A percentile compares a stretch with the other conserved stretches of the same genome.
Evolutionary conservation across 768 basidiomycete genomes (phyloP).

Genomic region (Cantharellus anzutake): DNA sequence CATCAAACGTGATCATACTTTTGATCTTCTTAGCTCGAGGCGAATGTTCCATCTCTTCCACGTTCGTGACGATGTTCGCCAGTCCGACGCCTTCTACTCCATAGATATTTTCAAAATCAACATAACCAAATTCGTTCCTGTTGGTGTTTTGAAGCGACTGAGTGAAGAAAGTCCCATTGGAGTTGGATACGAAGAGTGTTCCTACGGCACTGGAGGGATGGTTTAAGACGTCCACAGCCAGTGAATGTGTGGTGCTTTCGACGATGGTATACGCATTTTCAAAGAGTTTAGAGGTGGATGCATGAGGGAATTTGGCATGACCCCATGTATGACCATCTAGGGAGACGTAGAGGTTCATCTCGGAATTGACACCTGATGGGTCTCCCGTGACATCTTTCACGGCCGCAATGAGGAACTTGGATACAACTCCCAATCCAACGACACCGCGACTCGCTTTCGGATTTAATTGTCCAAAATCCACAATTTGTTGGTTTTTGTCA

Average conservation of each 20-base stretch:
- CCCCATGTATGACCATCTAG: constrained; percentile 74
- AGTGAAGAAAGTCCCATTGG: constrained; percentile 90
- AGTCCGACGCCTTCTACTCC: constrained; percentile 83
- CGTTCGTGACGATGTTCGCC: constrained; percentile 72
- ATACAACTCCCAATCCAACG: constrained; percentile 82
- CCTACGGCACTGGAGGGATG: constrained; percentile 40
- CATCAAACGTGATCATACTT: constrained; percentile 42
- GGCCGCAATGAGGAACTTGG: constrained; percentile 84
- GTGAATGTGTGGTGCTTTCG: constrained; percentile 81
- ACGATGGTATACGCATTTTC: constrained; percentile 96
- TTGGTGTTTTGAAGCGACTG: constrained; percentile 85
- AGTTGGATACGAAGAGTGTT: constrained; percentile 88
- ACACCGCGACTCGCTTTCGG: constrained; percentile 74
- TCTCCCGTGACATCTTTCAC: constrained; percentile 33
- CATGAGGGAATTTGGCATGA: constrained; percentile 83
- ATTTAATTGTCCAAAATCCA: constrained; percentile 57
- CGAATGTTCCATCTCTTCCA: constrained; percentile 62
- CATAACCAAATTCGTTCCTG: constrained; percentile 69
- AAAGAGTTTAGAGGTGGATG: constrained; percentile 51
- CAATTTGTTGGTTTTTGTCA: constrained; percentile 35
- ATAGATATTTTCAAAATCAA: constrained; percentile 80
- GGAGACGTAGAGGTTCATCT: constrained; percentile 75
- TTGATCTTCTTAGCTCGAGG: constrained; percentile 51
- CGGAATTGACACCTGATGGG: constrained; percentile 26
- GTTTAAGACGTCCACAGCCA: constrained; percentile 84